Evolutionary conservation across 1,284 basidiomycete genomes (phyloP).

Genomic region (Xanthoconium separans): DNA sequence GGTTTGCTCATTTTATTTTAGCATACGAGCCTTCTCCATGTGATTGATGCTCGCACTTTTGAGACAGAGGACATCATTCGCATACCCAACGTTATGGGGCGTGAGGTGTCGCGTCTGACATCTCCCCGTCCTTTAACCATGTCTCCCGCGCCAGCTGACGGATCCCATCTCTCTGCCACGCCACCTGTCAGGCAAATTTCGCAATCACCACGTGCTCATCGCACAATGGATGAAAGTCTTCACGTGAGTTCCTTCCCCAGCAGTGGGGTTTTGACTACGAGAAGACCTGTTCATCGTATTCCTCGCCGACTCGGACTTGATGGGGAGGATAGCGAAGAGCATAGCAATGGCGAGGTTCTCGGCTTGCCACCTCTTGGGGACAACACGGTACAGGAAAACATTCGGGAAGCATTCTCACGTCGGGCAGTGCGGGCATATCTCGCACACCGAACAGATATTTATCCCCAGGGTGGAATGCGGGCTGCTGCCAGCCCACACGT

Average conservation of each 20-base stretch:
- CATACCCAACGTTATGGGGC: slow-evolving; percentile 45
- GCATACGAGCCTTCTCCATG: slow-evolving; percentile 74
- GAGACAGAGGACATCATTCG: slow-evolving; percentile 69
- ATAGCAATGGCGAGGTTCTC: slow-evolving; percentile 41
- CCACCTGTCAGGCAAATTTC: slow-evolving; percentile 12
- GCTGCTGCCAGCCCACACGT: slow-evolving; percentile 12
- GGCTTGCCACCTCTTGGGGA: slow-evolving; percentile 59
- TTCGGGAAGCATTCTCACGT: slow-evolving; percentile 52
- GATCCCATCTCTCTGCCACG: slow-evolving; percentile 6
- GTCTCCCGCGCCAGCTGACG: slow-evolving; percentile 15
- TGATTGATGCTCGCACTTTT: slow-evolving; percentile 80
- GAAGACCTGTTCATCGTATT: slow-evolving; percentile 24
- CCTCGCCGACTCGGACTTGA: slow-evolving; percentile 29
- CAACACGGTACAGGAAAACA: slow-evolving; percentile 57
- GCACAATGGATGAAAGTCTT: slow-evolving; percentile 57
- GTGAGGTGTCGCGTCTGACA: slow-evolving; percentile 19
- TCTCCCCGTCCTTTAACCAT: slow-evolving; percentile 18
- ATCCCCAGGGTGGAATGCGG: slow-evolving; percentile 21
- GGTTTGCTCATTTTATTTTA: slow-evolving; percentile 32
- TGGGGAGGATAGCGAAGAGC: slow-evolving; percentile 35
- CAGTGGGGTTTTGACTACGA: slow-evolving; percentile 11
- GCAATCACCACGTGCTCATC: slow-evolving; percentile 40
- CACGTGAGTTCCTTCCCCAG: slow-evolving; percentile 36
- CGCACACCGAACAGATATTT: slow-evolving; percentile 24
- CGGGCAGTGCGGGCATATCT: slow-evolving; percentile 43